Percentiles rank a stretch among this genome's conserved stretches.
Conservation (phyloP, 371 early-diverging fungal species). For the Phascolomyces articulosus region DNA sequence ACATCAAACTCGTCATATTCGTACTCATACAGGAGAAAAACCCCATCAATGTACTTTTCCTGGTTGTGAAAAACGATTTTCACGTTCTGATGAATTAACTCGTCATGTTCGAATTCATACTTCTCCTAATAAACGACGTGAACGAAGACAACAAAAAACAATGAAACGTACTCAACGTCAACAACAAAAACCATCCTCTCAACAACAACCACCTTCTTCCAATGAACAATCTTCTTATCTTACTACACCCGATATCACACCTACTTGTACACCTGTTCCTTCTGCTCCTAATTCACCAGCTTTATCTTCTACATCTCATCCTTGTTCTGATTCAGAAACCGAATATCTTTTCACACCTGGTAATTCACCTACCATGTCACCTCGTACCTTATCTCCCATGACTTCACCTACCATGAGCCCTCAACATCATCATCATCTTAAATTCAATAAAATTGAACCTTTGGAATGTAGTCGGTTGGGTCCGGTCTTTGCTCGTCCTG, state of each 20-base stretch:
- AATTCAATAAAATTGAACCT: conserved; percentile 29
- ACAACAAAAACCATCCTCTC: background rate
- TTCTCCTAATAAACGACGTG: conserved; percentile 41
- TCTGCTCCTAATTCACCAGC: conserved; percentile 47
- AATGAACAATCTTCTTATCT: background rate
- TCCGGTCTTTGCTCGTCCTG: conserved; percentile 22
- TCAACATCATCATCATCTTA: too few species aligned
- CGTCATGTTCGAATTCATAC: conserved; percentile 82
- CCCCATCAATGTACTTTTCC: conserved; percentile 82
- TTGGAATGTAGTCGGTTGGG: conserved; percentile 32
- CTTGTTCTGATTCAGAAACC: conserved; percentile 42
- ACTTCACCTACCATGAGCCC: conserved; percentile 13
- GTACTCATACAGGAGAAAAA: conserved; percentile 93
- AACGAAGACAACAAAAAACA: conserved; percentile 6
- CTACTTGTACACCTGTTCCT: background rate
- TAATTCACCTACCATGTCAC: conserved; percentile 31
- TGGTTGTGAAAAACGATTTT: conserved; percentile 87
- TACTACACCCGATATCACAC: conserved; percentile 7
- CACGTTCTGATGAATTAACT: conserved; percentile 89
- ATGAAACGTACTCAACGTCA: conserved; percentile 1
- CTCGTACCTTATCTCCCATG: background rate
- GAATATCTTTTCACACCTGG: conserved; percentile 47
- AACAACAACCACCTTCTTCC: background rate
- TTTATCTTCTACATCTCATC: conserved; percentile 33
- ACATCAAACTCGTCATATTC: conserved; percentile 86